Percentiles rank a stretch among this genome's conserved stretches.
phyloP scores from a whole-genome alignment of 2,329 filamentous ascomycete genomes.

The Geosmithia morbida region DNA sequence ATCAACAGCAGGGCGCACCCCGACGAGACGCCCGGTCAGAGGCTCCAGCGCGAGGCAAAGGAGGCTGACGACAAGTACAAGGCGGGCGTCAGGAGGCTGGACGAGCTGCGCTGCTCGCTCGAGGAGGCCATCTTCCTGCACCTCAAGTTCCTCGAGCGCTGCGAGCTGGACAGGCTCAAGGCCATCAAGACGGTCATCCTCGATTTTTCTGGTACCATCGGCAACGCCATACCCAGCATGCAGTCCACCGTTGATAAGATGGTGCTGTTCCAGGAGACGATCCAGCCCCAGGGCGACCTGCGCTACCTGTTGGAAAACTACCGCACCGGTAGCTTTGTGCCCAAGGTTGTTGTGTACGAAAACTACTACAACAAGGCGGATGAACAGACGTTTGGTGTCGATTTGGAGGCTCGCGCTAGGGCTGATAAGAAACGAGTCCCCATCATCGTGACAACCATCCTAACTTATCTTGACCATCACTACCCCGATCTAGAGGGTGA shows the following conservation, averaged over 20 bases:
- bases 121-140: slow-evolving; percentile 91
- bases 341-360: slow-evolving; percentile 85
- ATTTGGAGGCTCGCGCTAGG: slow-evolving; percentile 86
- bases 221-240: slow-evolving; percentile 92
- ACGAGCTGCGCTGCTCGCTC: slow-evolving; percentile 82
- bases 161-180: slow-evolving; percentile 88
- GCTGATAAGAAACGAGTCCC: slow-evolving; percentile 94
- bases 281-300: slow-evolving; percentile 83
- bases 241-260: slow-evolving; percentile 96
- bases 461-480: slow-evolving; percentile 91
- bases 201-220: slow-evolving; percentile 93
- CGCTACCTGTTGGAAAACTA: slow-evolving; percentile 95
- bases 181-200: slow-evolving; percentile 96
- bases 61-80: slow-evolving; percentile 95
- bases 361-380: slow-evolving; percentile 99
- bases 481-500: slow-evolving; percentile 97
- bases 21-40: slow-evolving; percentile 85
- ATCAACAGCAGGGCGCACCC: slow-evolving; percentile 69
- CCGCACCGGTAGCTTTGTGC: slow-evolving; percentile 82
- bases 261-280: slow-evolving; percentile 97
- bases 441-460: slow-evolving; percentile 76
- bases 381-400: slow-evolving; percentile 94
- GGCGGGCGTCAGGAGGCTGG: slow-evolving; percentile 67
- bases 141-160: slow-evolving; percentile 91
- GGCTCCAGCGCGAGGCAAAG: slow-evolving; percentile 71